Conservation (phyloP, 169 alveolate species). For the Theileria orientalis region DNA sequence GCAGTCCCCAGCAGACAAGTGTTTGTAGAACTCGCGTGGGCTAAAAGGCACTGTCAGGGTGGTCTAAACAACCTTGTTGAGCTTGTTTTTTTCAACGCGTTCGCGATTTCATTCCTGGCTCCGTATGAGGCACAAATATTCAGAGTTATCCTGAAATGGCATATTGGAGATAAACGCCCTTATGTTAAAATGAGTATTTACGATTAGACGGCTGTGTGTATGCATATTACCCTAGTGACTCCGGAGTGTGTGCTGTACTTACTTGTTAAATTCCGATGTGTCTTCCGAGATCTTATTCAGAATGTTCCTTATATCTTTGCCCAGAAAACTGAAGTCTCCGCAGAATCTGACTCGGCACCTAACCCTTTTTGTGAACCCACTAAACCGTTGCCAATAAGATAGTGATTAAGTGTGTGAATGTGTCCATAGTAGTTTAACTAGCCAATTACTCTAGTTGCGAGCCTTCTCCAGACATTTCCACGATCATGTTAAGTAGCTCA, state of each 20-base stretch:
- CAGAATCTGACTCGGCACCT: constrained; percentile 57
- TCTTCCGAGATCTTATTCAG: constrained; percentile 58
- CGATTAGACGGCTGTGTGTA: too few species aligned
- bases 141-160: constrained; percentile 20
- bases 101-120: constrained; percentile 55
- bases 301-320: constrained; percentile 52
- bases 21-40: constrained; percentile 36
- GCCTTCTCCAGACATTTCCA: not conserved
- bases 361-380: constrained; percentile 58
- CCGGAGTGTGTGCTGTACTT: too few species aligned
- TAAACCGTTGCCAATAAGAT: not conserved
- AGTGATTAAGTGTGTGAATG: not conserved
- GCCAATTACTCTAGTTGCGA: constrained; percentile 13
- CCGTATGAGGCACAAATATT: constrained; percentile 63
- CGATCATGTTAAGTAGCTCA: constrained; percentile 27
- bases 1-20: constrained; percentile 66
- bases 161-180: not conserved
- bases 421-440: not conserved
- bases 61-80: not conserved
- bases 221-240: too few species aligned
- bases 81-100: constrained; percentile 12
- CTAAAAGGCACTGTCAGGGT: not conserved
- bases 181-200: too few species aligned
- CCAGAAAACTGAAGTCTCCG: constrained; percentile 70
- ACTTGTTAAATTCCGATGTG: constrained; percentile 64